phyloP scores from a whole-genome alignment of 2,329 filamentous ascomycete genomes.

The Fusarium algeriense region DNA sequence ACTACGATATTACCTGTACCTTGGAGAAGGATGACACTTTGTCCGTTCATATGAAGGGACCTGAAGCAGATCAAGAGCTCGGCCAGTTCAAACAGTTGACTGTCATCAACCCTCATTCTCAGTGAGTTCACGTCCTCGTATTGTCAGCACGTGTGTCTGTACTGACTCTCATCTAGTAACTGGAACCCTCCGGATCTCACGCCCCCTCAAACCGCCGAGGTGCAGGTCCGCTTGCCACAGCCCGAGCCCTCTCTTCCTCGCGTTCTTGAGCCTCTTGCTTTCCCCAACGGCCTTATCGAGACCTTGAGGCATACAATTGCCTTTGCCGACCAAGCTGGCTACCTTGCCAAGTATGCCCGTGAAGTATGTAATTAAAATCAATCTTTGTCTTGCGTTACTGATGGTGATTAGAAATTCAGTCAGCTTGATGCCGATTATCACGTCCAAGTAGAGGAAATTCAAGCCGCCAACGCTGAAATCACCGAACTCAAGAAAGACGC shows the following conservation, averaged over 20 bases:
- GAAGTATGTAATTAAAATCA: not conserved
- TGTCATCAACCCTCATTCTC: conserved; percentile 15
- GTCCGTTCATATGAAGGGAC: not conserved
- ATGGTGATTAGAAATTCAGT: not conserved
- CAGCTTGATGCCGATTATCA: not conserved
- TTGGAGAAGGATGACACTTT: conserved; percentile 20
- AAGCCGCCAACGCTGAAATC: not conserved
- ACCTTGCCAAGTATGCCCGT: conserved; percentile 3
- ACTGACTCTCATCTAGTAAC: not conserved
- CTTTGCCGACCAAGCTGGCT: conserved; percentile 32
- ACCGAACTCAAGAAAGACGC: not conserved
- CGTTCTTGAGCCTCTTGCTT: conserved; percentile 22
- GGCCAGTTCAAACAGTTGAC: conserved; percentile 19
- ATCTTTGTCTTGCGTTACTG: not conserved
- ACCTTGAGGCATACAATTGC: conserved; percentile 18
- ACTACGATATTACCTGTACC: conserved; percentile 24
- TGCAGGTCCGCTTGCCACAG: conserved; percentile 29
- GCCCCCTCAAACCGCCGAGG: conserved; percentile 1
- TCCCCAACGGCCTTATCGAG: conserved; percentile 29
- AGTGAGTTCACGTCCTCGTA: conserved; percentile 2
- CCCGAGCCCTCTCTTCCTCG: conserved; percentile 10
- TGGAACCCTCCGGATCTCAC: conserved; percentile 5
- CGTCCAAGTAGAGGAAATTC: not conserved
- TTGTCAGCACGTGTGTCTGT: accelerated
- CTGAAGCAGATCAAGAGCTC: not conserved